Base-by-base conservation (phyloP, 2,329 filamentous ascomycete genomes). In the Chrysosporium queenslandicum region DNA sequence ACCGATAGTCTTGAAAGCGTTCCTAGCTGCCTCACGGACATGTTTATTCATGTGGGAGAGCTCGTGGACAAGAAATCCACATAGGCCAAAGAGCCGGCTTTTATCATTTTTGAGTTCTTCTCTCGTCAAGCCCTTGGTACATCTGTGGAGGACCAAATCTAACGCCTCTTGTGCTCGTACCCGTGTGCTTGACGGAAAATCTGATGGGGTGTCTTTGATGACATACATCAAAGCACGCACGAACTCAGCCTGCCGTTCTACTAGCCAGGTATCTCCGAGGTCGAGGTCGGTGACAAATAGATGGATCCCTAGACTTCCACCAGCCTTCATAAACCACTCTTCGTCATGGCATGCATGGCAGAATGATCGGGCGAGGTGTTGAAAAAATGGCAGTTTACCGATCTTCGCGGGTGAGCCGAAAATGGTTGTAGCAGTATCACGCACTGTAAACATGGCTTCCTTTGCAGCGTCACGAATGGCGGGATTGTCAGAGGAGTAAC, bases 271-370 rank as follows among this genome's bases (percentile, higher is more conserved):
- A 61, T 94, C 86, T 39, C 88, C 88, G 43, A 98, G 77, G 50
- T 91, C 83, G 52, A 97, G 74, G 59, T 91, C 85, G 1, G 87
- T 91, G 29, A 91, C 83, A 53, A 98, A 73, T 53, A 94, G 83
- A 62, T 87, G 85, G 61, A 99, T 96, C 52, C 94, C 94, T 18
- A 91, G 73, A 50, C 86, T 90, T 36, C 92, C 92, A 46, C 91
- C 92, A 34, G 89, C 86, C 70, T 99, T 98, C 49, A 90, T 90
- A 64, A 95, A 98, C 92, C 94, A 99, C 62, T 98, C 92, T 66
- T 98, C 91, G 61, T 92, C 89, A 61, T 96, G 90, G 66, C 92
- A 98, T 58, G 87, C 89, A 66, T 98, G 92, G 60, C 87, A 92
- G 66, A 97, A 95, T 0, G 83, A 83, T 55, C 82, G 85, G 36